phyloP scores from a whole-genome alignment of 768 basidiomycete genomes.

The Termitomyces sp. region DNA sequence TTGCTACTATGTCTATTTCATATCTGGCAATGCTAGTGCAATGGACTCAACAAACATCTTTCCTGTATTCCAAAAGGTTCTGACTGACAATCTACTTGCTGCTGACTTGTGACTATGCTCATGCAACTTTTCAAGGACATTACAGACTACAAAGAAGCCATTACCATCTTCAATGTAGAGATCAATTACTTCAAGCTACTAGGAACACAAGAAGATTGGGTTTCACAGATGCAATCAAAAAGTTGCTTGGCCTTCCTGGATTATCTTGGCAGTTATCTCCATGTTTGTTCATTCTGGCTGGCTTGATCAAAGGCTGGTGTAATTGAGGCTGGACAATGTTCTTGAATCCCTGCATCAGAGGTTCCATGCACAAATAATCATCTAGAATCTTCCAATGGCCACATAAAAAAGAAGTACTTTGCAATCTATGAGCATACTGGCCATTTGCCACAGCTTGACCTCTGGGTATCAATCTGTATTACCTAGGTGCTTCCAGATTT shows the following conservation, averaged over 20 bases:
- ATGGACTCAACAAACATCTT: neutral
- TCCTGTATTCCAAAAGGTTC: neutral
- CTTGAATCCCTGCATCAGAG: neutral
- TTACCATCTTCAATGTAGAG: neutral
- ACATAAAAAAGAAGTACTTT: neutral
- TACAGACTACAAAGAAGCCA: neutral
- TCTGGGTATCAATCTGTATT: neutral
- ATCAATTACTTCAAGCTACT: neutral
- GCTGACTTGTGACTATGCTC: neutral
- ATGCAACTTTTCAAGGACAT: neutral
- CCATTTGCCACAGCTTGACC: neutral
- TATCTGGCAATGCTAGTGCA: neutral
- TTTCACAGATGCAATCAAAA: neutral
- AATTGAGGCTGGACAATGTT: neutral
- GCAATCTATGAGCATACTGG: neutral
- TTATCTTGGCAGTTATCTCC: neutral
- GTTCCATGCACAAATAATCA: neutral
- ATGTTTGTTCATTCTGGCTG: neutral
- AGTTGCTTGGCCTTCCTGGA: neutral
- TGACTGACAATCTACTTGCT: neutral
- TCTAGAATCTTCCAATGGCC: neutral
- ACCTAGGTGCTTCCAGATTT: neutral
- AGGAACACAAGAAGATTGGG: neutral
- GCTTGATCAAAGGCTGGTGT: neutral
- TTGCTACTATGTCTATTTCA: neutral